Evolutionary conservation across 1,139 yeast species (phyloP).

Genomic region (Nakaseomyces uthaithaninus): DNA sequence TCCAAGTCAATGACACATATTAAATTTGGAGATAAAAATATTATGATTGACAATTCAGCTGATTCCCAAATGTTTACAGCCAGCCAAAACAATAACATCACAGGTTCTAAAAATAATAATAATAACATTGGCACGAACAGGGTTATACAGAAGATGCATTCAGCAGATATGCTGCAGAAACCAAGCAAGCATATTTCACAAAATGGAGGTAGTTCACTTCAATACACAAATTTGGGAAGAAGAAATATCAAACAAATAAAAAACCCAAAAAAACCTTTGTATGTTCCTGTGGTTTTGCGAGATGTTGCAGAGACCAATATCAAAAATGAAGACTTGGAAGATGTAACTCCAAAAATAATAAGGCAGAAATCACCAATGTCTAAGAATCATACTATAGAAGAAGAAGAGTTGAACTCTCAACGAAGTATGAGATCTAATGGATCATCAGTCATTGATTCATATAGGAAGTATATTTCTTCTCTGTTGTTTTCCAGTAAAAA

Average conservation of each 20-base stretch:
- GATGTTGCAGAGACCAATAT: conserved; percentile 39
- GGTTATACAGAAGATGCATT: conserved; percentile 11
- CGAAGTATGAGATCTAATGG: conserved; percentile 8
- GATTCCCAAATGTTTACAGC: not conserved
- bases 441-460: conserved; percentile 9
- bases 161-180: conserved; percentile 17
- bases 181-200: conserved; percentile 7
- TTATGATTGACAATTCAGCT: conserved; percentile 4
- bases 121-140: conserved; percentile 1
- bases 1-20: conserved; percentile 16
- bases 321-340: conserved; percentile 32
- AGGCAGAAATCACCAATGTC: not conserved
- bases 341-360: not conserved
- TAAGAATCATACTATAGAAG: not conserved
- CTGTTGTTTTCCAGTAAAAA: conserved; percentile 7
- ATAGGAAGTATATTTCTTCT: conserved; percentile 9
- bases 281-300: conserved; percentile 82
- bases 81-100: not conserved
- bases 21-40: conserved; percentile 18
- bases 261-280: conserved; percentile 75
- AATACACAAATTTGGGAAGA: conserved; percentile 11
- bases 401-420: conserved; percentile 2
- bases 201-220: not conserved
- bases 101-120: not conserved
- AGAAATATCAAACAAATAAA: conserved; percentile 44